Base-by-base conservation (phyloP, 768 basidiomycete genomes). In the Rickenella mellea region DNA sequence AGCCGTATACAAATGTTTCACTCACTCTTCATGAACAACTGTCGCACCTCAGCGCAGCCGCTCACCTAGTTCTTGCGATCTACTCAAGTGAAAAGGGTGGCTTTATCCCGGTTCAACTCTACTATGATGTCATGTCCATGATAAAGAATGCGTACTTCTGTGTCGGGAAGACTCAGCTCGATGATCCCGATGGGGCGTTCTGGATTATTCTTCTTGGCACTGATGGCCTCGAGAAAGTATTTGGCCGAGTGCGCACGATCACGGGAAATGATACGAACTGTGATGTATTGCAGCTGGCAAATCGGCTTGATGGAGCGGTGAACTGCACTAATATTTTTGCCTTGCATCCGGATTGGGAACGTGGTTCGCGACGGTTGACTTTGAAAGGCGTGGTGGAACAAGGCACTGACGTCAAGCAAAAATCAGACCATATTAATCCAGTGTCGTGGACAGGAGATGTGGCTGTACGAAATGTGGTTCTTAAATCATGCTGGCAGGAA, bases 131-230 rank as follows among this genome's bases (percentile, higher is more conserved):
- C 30, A 54, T 57, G 52, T 44, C 61, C 4, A 64, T 64, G 60
- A 54, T 67, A 42, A 68, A 65, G 50, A 67, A 67, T 41, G 53
- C 44, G 0, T 64, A 46, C 35, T 66, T 66, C 37, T 67, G 64
- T 39, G 54, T 67, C 15, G 64, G 58, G 1, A 69, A 67, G 42
- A 46, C 55, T 12, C 64, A 67, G 32, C 45, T 58, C 3, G 56
- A 66, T 36, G 39, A 56, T 39, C 60, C 61, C 0, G 43, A 58
- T 33, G 49, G 52, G 0, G 21, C 51, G 28, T 66, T 69, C 42
- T 67, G 45, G 39, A 26, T 67, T 2, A 61, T 63, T 6, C 52
- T 66, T 0, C 45, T 68, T 1, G 66, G 67, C n/a, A 69, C 65
- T 0, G 61, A 69, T 44, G 52, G 59, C 0, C 52, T 66, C 2